These are phyloP conservation scores for Sarocladium kiliense DNA, from an alignment of 2,329 filamentous ascomycete species.

Conservation along the genomic window DNA sequence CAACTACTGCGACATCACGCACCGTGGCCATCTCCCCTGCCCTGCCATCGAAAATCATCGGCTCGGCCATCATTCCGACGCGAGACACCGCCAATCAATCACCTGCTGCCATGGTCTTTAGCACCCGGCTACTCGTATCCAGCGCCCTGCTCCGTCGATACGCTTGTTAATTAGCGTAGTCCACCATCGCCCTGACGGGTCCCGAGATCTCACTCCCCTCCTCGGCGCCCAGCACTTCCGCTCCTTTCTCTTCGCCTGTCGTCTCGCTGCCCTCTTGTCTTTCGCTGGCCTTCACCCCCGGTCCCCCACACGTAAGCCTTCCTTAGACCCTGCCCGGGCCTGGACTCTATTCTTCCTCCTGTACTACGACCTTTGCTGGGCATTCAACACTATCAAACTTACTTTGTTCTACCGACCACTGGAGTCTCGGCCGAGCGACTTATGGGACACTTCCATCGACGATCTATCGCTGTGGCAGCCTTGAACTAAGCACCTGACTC, in stretches of 20 bases:
- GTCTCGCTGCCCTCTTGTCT: background rate
- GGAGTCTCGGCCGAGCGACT: background rate
- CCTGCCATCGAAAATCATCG: background rate
- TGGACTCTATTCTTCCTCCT: background rate
- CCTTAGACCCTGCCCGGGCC: background rate
- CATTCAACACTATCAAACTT: slow-evolving; percentile 3
- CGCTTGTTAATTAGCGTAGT: slow-evolving; percentile 5
- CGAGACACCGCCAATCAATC: background rate
- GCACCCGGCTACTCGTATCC: background rate
- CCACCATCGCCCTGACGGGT: slow-evolving; percentile 5
- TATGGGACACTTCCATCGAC: background rate
- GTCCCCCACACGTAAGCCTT: slow-evolving; percentile 7
- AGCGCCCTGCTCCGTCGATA: background rate
- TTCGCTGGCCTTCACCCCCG: background rate
- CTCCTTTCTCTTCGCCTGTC: slow-evolving; percentile 10
- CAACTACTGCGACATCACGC: no score
- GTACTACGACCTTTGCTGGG: background rate
- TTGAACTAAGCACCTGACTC: background rate
- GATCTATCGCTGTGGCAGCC: background rate
- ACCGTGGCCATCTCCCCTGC: background rate
- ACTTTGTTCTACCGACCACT: background rate
- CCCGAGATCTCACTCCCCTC: slow-evolving; percentile 5
- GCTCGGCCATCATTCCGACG: background rate
- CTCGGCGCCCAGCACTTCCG: slow-evolving; percentile 7
- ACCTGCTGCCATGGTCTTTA: background rate